These are phyloP conservation scores for Pouteria glomerata DNA, from an alignment of 148 eudicot species.

Conservation along the genomic window DNA sequence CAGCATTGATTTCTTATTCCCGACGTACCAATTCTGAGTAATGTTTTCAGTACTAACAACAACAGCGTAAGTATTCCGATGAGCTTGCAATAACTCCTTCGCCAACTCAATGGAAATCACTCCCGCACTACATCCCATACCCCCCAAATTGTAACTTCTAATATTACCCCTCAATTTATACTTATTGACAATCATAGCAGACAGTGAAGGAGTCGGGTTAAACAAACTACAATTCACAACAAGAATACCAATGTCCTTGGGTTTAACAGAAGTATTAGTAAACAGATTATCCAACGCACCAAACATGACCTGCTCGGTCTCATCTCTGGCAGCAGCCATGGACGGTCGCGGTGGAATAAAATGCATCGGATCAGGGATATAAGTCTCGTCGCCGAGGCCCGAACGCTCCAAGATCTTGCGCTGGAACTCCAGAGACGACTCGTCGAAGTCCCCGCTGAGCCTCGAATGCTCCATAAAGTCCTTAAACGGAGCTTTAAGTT, in stretches of 20 bases:
- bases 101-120: conserved; percentile 58
- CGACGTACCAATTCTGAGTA: conserved; percentile 56
- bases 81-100: conserved; percentile 50
- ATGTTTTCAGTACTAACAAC: conserved; percentile 63
- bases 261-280: conserved; percentile 18
- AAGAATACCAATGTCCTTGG: conserved; percentile 31
- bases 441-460: conserved; percentile 26
- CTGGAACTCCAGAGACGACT: conserved; percentile 28
- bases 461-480: conserved; percentile 21
- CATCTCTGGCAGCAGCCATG: conserved; percentile 27
- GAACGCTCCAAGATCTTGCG: conserved; percentile 34
- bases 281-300: conserved; percentile 30
- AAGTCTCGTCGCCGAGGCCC: conserved; percentile 37
- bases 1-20: conserved; percentile 57
- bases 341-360: conserved; percentile 22
- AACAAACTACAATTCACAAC: conserved; percentile 39
- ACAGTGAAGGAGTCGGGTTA: conserved; percentile 34
- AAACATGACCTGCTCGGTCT: conserved; percentile 28
- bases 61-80: conserved; percentile 50
- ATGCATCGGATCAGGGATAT: conserved; percentile 28
- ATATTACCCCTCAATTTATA: conserved; percentile 33
- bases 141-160: conserved; percentile 32
- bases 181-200: conserved; percentile 40
- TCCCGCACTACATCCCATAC: conserved; percentile 53
- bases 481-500: conserved; percentile 16